Base-by-base conservation (phyloP, 225 moss, liverwort and hornwort genomes). In the Pleurozium schreberi region DNA sequence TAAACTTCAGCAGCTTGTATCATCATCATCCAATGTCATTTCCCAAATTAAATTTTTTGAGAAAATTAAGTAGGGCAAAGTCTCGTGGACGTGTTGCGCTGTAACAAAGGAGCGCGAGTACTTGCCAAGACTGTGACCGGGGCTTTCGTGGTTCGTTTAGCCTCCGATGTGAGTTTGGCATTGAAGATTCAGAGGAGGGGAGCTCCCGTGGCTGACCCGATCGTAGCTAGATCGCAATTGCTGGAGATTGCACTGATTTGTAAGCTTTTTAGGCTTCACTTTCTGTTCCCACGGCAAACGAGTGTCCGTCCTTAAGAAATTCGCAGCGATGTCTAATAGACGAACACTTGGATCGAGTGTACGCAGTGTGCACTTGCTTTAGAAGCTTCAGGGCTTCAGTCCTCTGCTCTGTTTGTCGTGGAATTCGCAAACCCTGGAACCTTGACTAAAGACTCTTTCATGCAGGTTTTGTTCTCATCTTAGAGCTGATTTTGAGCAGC, bases 401-500 rank as follows among this genome's bases (percentile, higher is more conserved):
- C 64, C 40, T 71, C 23, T 71, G 17, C 82, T 52, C 43, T 58
- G 66, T 74, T 79, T 38, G 45, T 76, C 21, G 36, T 60, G 52
- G 78, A 61, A 81, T 80, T 81, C 57, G 16, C 69, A 70, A 85
- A 66, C 73, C 85, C 85, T 82, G 88, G 66, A 74, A 36, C 7
- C 36, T 80, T 61, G 80, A 58, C 83, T 18, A 20, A 49, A 50
- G 47, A 90, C 49, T 74, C 34, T 43, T 53, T 38, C 40, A 66
- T 93, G 90, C 94, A 98, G 98, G 93, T 88, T 97, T 94, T 86
- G 91, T 95, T 86, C 88, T 98, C 53, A 49, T 95, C 63, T 89
- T 95, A 78, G 92, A 89, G 86, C 90, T 97, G 85, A 88, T 91
- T 90, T 85, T 96, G 92, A 92, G 92, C 88, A 93, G 95, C 88